These are phyloP conservation scores for Cryptosporidium muris DNA, from an alignment of 169 alveolate genomes.

Conservation along the genomic window DNA sequence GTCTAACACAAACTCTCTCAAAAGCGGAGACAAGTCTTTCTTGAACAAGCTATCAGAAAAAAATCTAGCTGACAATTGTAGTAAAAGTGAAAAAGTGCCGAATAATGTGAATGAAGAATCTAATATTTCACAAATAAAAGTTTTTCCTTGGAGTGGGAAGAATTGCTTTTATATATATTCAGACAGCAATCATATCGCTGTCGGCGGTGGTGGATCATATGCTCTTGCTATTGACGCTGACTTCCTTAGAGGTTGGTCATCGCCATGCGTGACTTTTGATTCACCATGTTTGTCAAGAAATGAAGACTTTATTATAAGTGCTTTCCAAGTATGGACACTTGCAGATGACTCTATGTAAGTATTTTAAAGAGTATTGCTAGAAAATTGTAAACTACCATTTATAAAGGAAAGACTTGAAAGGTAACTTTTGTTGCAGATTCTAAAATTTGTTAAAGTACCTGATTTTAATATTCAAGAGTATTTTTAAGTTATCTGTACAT, in stretches of 20 bases:
- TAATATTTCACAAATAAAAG: conserved; percentile 72
- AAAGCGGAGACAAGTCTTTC: background rate
- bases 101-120: background rate
- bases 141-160: conserved; percentile 79
- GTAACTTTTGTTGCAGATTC: background rate
- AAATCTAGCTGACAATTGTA: too few species aligned
- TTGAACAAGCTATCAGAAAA: too few species aligned
- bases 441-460: background rate
- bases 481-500: background rate
- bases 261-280: conserved; percentile 76
- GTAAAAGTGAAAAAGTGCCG: background rate
- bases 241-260: conserved; percentile 78
- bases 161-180: conserved; percentile 79
- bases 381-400: background rate
- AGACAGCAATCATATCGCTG: conserved; percentile 75
- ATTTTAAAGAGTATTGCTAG: background rate
- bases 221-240: conserved; percentile 79
- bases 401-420: background rate
- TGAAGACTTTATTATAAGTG: conserved; percentile 54
- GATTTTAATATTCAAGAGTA: background rate
- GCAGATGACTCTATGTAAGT: conserved; percentile 49
- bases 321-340: conserved; percentile 68
- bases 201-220: conserved; percentile 84
- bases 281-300: conserved; percentile 50
- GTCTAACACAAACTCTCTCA: background rate